phyloP scores from a whole-genome alignment of 2,329 filamentous ascomycete species.

The Xenoacremonium recifei region DNA sequence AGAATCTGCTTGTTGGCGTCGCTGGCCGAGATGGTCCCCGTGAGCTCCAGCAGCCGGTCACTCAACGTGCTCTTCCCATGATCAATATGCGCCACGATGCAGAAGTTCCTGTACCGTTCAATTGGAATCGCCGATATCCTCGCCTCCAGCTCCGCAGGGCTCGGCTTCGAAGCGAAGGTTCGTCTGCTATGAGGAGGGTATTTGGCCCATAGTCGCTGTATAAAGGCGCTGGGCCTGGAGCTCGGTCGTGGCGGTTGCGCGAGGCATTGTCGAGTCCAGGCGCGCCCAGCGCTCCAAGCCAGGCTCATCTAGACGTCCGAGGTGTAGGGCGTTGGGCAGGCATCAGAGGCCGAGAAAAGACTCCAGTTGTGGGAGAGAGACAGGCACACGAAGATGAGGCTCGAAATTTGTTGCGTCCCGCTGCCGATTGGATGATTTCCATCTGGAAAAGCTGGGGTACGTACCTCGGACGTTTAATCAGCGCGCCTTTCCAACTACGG shows the following conservation, averaged over 20 bases:
- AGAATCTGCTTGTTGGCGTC: constrained; percentile 88
- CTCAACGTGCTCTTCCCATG: constrained; percentile 97
- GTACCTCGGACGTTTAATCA: too few relatives aligned
- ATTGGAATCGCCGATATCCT: constrained; percentile 75
- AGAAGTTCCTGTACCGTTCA: constrained; percentile 87
- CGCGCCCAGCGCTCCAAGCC: constrained; percentile 36
- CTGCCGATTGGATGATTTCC: too few relatives aligned
- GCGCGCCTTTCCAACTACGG: too few relatives aligned
- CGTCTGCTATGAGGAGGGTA: background rate
- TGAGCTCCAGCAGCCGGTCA: constrained; percentile 88
- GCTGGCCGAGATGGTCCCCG: constrained; percentile 84
- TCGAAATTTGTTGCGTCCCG: background rate
- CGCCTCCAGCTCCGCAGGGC: constrained; percentile 33
- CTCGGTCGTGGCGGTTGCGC: constrained; percentile 16
- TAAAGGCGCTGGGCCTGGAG: constrained; percentile 2
- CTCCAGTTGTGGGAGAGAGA: background rate
- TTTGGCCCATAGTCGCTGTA: background rate
- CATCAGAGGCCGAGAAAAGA: constrained; percentile 1
- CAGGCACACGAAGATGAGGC: background rate
- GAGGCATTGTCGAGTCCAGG: constrained; percentile 36
- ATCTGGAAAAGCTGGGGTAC: too few relatives aligned
- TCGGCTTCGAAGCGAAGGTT: constrained; percentile 23
- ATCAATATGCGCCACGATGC: constrained; percentile 97
- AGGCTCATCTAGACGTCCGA: constrained; percentile 35
- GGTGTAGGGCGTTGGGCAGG: too few relatives aligned